Evolutionary conservation across 2,329 filamentous ascomycete genomes (phyloP).

Genomic region (Lachnellula cervina): DNA sequence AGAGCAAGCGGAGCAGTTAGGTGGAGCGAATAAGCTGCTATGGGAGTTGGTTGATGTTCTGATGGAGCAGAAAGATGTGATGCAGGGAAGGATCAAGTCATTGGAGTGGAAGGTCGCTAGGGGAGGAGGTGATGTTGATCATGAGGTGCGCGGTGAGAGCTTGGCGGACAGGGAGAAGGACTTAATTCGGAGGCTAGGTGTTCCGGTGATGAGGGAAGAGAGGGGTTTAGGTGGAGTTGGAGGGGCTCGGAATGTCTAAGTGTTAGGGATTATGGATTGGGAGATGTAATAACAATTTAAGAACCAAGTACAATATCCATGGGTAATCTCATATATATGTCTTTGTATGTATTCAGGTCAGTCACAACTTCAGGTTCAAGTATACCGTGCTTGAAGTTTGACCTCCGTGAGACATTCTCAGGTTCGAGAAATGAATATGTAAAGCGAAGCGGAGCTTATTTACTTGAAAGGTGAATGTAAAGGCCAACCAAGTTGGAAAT

Average conservation of each 20-base stretch:
- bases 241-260: background rate
- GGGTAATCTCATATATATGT: too few relatives aligned
- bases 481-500: too few relatives aligned
- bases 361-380: too few relatives aligned
- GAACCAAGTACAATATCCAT: too few relatives aligned
- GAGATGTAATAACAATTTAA: background rate
- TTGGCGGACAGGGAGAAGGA: background rate
- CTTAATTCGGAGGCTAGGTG: background rate
- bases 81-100: background rate
- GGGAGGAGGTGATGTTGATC: background rate
- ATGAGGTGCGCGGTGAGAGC: background rate
- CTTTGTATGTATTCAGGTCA: too few relatives aligned
- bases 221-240: background rate
- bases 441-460: too few relatives aligned
- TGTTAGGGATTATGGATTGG: background rate
- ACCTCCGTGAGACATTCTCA: too few relatives aligned
- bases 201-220: background rate
- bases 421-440: too few relatives aligned
- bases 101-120: background rate
- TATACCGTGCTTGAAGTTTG: too few relatives aligned
- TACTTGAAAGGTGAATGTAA: too few relatives aligned
- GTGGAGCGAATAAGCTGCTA: background rate
- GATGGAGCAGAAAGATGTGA: background rate
- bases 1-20: too few relatives aligned
- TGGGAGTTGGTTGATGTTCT: background rate